These are phyloP conservation scores for Berkeleyomyces rouxiae DNA, from an alignment of 2,329 filamentous ascomycete species.

Conservation along the genomic window DNA sequence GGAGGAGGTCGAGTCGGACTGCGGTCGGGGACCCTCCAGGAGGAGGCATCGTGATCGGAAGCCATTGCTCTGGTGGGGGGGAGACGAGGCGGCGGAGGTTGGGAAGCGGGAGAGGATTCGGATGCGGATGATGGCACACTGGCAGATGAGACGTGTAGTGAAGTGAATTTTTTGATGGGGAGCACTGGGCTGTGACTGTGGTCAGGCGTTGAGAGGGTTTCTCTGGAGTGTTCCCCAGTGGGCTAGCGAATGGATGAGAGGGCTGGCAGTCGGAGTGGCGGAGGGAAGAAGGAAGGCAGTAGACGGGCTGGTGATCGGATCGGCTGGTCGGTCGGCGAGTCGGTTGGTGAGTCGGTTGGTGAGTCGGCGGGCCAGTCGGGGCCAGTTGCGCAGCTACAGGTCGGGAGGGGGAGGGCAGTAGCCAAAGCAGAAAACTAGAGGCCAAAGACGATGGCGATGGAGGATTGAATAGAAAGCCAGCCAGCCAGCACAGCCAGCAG, in stretches of 20 bases:
- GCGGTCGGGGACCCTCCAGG: conserved; percentile 12
- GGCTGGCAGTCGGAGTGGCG: too few relatives aligned
- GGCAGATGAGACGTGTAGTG: neutral
- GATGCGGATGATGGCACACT: neutral
- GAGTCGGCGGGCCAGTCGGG: neutral
- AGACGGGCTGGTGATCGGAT: neutral
- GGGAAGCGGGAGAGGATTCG: neutral
- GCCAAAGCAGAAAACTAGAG: neutral
- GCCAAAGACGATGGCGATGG: neutral
- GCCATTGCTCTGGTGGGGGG: conserved; percentile 5
- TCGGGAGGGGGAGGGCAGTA: neutral
- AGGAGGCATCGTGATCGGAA: conserved; percentile 12
- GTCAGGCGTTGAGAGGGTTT: too few relatives aligned
- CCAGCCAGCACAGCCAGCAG: neutral
- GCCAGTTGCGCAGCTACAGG: neutral
- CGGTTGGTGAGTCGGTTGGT: neutral
- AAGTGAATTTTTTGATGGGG: too few relatives aligned
- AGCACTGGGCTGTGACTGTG: too few relatives aligned
- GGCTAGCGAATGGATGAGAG: too few relatives aligned
- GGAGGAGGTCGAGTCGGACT: conserved; percentile 10
- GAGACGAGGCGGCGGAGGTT: neutral
- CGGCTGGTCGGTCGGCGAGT: neutral
- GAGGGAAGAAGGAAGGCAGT: too few relatives aligned
- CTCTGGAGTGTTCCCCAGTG: too few relatives aligned
- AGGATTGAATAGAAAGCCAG: neutral